These are phyloP conservation scores for Protomyces macrosporus DNA, from an alignment of 1,139 yeast genomes.

Conservation along the genomic window DNA sequence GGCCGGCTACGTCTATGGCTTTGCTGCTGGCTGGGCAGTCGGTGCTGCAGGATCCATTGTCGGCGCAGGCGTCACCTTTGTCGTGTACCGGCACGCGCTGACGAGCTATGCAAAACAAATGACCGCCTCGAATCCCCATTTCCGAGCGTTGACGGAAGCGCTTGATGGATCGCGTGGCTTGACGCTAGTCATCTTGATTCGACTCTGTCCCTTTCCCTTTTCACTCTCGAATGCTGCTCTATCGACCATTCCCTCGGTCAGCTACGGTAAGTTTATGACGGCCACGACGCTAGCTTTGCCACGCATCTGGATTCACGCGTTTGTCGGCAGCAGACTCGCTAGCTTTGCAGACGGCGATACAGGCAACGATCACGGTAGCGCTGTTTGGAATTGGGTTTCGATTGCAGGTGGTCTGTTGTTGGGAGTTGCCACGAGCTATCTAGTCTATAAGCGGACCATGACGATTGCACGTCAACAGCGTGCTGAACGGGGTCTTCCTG, in stretches of 20 bases:
- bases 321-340: conserved; percentile 72
- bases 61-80: conserved; percentile 71
- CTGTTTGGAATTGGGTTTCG: conserved; percentile 58
- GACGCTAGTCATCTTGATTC: conserved; percentile 59
- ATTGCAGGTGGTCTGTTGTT: conserved; percentile 56
- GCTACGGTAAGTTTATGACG: conserved; percentile 49
- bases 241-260: conserved; percentile 33
- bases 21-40: conserved; percentile 72
- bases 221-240: conserved; percentile 88
- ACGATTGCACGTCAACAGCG: conserved; percentile 35
- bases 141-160: conserved; percentile 71
- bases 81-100: conserved; percentile 59
- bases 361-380: conserved; percentile 40
- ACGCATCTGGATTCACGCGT: conserved; percentile 67
- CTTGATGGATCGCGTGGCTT: conserved; percentile 61
- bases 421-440: conserved; percentile 59
- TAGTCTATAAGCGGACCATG: conserved; percentile 58
- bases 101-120: conserved; percentile 54
- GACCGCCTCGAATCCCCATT: conserved; percentile 52
- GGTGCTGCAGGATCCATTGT: conserved; percentile 61
- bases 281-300: conserved; percentile 79
- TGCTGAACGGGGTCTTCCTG: no score
- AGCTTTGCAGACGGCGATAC: conserved; percentile 49
- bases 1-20: conserved; percentile 80
- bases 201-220: conserved; percentile 89